Conservation (phyloP, 306 rosid genomes). For the Glycine soja region DNA sequence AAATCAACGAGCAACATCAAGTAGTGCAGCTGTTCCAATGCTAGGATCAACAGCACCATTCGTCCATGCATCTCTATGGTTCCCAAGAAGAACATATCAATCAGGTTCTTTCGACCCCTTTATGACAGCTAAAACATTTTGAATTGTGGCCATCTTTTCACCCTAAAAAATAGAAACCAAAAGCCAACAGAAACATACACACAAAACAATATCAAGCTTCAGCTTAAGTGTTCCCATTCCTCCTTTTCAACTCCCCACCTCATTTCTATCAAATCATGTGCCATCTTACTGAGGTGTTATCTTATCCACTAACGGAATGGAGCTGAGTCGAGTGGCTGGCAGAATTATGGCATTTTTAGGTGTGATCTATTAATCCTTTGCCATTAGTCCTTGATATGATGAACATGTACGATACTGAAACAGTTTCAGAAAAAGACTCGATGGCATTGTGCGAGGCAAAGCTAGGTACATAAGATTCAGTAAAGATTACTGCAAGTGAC, state of each 20-base stretch:
- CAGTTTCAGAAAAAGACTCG: constrained; percentile 29
- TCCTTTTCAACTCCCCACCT: background rate
- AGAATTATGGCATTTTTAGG: constrained; percentile 17
- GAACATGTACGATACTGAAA: constrained; percentile 24
- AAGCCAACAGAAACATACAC: constrained; percentile 5
- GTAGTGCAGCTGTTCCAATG: constrained; percentile 94
- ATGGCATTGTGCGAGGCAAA: constrained; percentile 35
- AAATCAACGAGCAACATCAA: constrained; percentile 88
- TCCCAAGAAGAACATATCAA: constrained; percentile 90
- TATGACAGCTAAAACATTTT: constrained; percentile 81
- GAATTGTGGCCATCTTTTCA: constrained; percentile 71
- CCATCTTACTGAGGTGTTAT: constrained; percentile 13
- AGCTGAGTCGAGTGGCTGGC: constrained; percentile 22
- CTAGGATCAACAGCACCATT: constrained; percentile 97
- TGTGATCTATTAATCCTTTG: background rate
- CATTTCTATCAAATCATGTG: background rate
- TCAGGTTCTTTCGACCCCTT: constrained; percentile 89
- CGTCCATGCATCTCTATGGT: constrained; percentile 98
- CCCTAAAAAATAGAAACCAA: constrained; percentile 59
- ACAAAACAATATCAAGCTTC: constrained; percentile 17
- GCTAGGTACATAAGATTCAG: constrained; percentile 42
- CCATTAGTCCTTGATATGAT: background rate
- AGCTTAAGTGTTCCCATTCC: background rate
- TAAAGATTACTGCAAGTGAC: constrained; percentile 36
- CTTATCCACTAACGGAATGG: constrained; percentile 29